These are phyloP conservation scores for Chimonanthus salicifolius DNA, from an alignment of 164 flowering plant genomes.

Conservation along the genomic window DNA sequence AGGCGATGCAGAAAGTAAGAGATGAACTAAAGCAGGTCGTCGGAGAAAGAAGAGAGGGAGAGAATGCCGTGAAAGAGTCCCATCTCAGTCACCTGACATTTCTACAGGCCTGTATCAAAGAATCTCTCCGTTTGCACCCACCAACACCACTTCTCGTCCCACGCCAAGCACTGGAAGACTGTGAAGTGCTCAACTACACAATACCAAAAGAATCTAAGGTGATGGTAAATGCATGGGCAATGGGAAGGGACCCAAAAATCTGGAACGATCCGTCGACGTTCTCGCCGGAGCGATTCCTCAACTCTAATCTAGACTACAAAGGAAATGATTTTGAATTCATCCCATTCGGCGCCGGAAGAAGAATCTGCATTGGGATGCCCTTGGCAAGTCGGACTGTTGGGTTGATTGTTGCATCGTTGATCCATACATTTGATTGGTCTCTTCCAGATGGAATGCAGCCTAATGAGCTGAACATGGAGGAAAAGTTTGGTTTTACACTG, in stretches of 20 bases:
- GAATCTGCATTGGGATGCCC: constrained; percentile 24
- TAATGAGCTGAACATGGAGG: neutral
- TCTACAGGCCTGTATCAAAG: constrained; percentile 12
- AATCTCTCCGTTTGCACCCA: constrained; percentile 17
- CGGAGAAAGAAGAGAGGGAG: neutral
- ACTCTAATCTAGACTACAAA: constrained; percentile 15
- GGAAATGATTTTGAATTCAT: constrained; percentile 25
- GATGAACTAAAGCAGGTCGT: constrained; percentile 6
- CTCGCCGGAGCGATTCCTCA: constrained; percentile 22
- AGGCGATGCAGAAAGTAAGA: neutral
- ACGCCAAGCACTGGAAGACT: constrained; percentile 12
- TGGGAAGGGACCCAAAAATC: constrained; percentile 18
- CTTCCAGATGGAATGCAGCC: neutral
- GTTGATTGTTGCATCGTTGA: neutral
- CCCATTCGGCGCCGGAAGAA: constrained; percentile 25
- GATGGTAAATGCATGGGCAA: constrained; percentile 23
- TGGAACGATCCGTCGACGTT: constrained; percentile 24
- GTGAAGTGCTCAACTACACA: constrained; percentile 17
- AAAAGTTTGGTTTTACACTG: neutral
- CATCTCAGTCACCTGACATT: constrained; percentile 12
- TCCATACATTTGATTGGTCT: neutral
- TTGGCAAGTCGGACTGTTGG: constrained; percentile 12
- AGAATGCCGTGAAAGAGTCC: constrained; percentile 14
- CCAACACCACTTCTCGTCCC: constrained; percentile 24
- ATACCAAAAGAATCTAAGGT: constrained; percentile 23